Conservation (phyloP, 495 filamentous ascomycete genomes). For the Trichoderma erinaceum region DNA sequence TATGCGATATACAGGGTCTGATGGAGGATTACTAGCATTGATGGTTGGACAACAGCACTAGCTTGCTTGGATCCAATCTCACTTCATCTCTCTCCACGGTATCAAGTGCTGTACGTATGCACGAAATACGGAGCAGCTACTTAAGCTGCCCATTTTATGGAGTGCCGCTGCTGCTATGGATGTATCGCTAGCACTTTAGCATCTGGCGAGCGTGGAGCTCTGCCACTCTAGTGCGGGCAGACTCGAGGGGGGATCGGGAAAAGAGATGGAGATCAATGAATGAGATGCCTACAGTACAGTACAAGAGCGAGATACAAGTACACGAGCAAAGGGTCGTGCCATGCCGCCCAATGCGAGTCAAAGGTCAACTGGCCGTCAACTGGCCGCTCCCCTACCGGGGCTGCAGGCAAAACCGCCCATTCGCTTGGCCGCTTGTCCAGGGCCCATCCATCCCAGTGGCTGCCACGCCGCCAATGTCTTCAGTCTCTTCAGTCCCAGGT, state of each 20-base stretch:
- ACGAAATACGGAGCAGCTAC: too few relatives aligned
- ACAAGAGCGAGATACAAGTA: not conserved
- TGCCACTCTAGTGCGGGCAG: too few relatives aligned
- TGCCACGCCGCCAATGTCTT: too few relatives aligned
- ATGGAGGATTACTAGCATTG: too few relatives aligned
- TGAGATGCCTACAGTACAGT: not conserved
- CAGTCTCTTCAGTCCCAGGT: too few relatives aligned
- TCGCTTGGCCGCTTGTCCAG: not conserved
- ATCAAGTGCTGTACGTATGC: too few relatives aligned
- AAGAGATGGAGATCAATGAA: not conserved
- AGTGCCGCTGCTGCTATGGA: too few relatives aligned
- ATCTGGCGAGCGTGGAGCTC: not conserved
- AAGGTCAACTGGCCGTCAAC: not conserved
- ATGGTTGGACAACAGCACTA: not conserved
- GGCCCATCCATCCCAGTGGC: not conserved
- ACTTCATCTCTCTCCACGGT: too few relatives aligned
- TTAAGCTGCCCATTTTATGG: too few relatives aligned
- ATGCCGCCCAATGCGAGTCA: slow-evolving; percentile 2
- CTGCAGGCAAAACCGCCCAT: not conserved
- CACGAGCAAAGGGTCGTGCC: not conserved
- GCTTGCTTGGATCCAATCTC: not conserved
- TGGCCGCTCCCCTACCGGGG: slow-evolving; percentile 1
- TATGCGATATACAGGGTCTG: not conserved
- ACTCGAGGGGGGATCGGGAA: not conserved
- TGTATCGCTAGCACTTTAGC: not conserved